Percentiles rank a stretch among this genome's conserved stretches.
Conservation (phyloP, 2,329 filamentous ascomycete genomes). For the Aspergillus piperis region DNA sequence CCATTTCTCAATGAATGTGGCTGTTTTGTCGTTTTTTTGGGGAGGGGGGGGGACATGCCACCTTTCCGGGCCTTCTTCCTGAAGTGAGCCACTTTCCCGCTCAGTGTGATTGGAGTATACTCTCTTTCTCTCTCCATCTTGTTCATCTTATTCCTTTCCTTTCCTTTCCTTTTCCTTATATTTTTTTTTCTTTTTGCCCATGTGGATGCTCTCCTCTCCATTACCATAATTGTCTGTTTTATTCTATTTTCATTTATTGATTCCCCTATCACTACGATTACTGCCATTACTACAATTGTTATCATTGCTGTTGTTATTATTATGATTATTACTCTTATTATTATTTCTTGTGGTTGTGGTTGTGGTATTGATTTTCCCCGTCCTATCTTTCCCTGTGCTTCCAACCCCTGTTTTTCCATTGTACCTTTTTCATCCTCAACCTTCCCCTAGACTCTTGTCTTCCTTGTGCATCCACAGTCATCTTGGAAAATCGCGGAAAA, state of each 20-base stretch:
- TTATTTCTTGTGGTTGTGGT: not conserved
- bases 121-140: not conserved
- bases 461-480: not conserved
- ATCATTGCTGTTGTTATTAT: not conserved
- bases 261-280: not conserved
- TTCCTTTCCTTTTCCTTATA: not conserved
- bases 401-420: not conserved
- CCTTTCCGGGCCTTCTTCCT: not conserved
- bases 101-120: not conserved
- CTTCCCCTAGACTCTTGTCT: not conserved
- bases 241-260: not conserved
- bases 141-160: not conserved
- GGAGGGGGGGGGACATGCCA: not conserved
- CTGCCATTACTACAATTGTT: not conserved
- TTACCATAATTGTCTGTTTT: not conserved
- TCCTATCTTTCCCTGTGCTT: not conserved
- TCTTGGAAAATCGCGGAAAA: not conserved
- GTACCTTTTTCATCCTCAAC: not conserved
- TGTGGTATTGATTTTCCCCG: not conserved
- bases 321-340: not conserved
- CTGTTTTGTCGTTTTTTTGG: not conserved
- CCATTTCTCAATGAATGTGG: not conserved
- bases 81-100: not conserved
- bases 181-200: too few relatives aligned
- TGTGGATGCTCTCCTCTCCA: not conserved